Evolutionary conservation across 1,284 basidiomycete species (phyloP), one percentile per base, ranked within the genome.

Genomic region (Sphaerobolus stellatus): DNA sequence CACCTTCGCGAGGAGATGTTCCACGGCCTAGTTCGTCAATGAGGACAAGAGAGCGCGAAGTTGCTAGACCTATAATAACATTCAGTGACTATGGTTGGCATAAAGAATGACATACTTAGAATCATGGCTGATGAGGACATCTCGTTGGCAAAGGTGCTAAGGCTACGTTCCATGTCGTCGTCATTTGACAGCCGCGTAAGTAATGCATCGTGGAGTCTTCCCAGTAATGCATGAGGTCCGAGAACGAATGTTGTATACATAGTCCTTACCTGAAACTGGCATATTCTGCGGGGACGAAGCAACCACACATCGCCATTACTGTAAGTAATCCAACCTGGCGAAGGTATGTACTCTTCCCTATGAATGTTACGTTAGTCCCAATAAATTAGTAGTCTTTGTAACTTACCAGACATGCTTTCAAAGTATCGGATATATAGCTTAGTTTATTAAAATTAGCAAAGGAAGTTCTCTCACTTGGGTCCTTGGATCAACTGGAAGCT

Each of bases 61-160:
- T 87, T 1, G 89, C 90, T n/a, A 93, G 74, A 2, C 86, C 92
- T 92, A 59, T 24, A 20, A 5, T 33, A 30, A 9, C 13, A 28
- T 29, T 16, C 24, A 29, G 31, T n/a, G 48, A 34, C 5, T 48
- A 6, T 6, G 29, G 11, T 58, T 38, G 3, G 48, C 28, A 14
- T 20, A 36, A 48, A 41, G 29, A 7, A 18, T 22, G 22, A 51
- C 68, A 27, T 30, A 84, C 90, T 86, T 30, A 95, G 70, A 52
- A 96, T 93, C 90, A 94, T 93, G 3, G 91, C 86, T 28, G 86
- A 86, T 1, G 90, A 86, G 1, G 87, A 83, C 91, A 98, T 97
- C 69, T 98, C 94, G 56, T 84, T 86, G 1, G 92, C 92, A 70
- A 98, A 98, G 0, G 94, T 97, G 60, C 94, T 96, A 14, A 97